A percentile compares a stretch with the other conserved stretches of the same genome.
These are phyloP conservation scores for Aspergillus sp. DNA, from an alignment of 2,329 filamentous ascomycete species.

Conservation along the genomic window DNA sequence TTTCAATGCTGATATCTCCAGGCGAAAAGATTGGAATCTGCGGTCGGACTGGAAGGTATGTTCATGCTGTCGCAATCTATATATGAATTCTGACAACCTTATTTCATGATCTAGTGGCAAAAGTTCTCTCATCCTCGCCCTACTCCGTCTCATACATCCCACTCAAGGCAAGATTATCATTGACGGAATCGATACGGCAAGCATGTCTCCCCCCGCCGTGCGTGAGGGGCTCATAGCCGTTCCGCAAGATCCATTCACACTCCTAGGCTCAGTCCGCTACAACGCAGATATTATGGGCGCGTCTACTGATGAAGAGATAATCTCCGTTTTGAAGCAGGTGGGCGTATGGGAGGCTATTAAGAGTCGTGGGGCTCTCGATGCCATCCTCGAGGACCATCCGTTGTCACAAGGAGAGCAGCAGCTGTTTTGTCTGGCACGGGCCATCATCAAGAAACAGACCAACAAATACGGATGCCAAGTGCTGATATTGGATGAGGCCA, in stretches of 20 bases:
- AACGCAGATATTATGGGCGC: no score
- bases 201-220: background rate
- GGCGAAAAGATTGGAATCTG: conserved; percentile 1
- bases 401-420: conserved; percentile 49
- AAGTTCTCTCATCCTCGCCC: background rate
- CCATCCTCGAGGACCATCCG: no score
- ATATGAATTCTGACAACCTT: background rate
- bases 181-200: background rate
- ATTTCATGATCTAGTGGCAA: background rate
- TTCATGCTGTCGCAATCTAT: background rate
- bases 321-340: no score
- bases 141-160: background rate
- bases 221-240: background rate
- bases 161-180: background rate
- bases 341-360: no score
- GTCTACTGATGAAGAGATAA: no score
- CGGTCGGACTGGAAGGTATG: conserved; percentile 3
- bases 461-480: background rate
- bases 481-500: conserved; percentile 14
- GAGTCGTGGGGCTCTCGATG: no score
- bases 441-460: conserved; percentile 33
- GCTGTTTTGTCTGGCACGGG: conserved; percentile 46
- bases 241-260: background rate
- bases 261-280: no score
- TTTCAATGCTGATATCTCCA: background rate